These are phyloP conservation scores for Chaetomium sp. DNA, from an alignment of 2,329 filamentous ascomycete species.

Conservation along the genomic window DNA sequence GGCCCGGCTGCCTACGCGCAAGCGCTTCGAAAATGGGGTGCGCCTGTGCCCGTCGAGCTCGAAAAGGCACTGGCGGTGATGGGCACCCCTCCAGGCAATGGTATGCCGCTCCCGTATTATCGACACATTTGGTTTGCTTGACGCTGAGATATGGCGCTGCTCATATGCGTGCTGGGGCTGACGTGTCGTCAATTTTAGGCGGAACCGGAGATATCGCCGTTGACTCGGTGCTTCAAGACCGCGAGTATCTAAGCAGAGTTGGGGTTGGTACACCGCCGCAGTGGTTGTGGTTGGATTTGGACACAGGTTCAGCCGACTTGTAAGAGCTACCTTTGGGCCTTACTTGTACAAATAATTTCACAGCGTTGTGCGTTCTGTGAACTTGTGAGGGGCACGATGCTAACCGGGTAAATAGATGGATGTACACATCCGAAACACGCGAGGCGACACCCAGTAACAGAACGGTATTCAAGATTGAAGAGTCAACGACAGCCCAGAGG, in stretches of 20 bases:
- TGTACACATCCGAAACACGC: constrained; percentile 46
- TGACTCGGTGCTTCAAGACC: constrained; percentile 36
- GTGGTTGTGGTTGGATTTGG: constrained; percentile 60
- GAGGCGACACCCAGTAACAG: constrained; percentile 39
- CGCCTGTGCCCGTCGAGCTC: constrained; percentile 22
- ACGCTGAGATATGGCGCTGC: too few species aligned
- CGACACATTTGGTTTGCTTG: too few species aligned
- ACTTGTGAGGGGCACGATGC: constrained; percentile 20
- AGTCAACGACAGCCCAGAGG: constrained; percentile 38
- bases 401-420: constrained; percentile 37
- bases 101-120: too few species aligned
- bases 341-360: too few species aligned
- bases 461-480: constrained; percentile 38
- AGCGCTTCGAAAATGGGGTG: constrained; percentile 34
- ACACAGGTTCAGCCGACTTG: constrained; percentile 58
- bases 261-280: constrained; percentile 52
- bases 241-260: constrained; percentile 56
- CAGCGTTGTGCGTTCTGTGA: too few species aligned
- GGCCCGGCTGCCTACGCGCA: constrained; percentile 28
- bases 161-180: neutral
- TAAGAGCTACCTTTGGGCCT: constrained; percentile 38
- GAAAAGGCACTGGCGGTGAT: too few species aligned
- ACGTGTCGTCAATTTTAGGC: neutral
- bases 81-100: too few species aligned
- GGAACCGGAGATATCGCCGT: constrained; percentile 21